Evolutionary conservation across 2,329 filamentous ascomycete genomes (phyloP).

Genomic region (Phaeosphaeriaceae sp.): DNA sequence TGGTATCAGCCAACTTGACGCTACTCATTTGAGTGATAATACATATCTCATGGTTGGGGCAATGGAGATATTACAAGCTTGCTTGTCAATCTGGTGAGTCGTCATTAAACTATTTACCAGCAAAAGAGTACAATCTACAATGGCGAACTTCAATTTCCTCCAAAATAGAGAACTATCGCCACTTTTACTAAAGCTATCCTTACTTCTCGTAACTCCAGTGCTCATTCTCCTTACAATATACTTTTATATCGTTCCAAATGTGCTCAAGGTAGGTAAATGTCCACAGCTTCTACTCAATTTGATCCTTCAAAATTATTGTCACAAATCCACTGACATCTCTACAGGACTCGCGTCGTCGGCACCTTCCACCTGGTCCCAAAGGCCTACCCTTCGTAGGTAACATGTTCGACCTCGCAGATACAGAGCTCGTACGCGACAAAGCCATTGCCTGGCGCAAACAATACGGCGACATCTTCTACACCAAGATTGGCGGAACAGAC

Average conservation of each 20-base stretch:
- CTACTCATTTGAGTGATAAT: too few relatives aligned
- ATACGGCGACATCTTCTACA: constrained; percentile 50
- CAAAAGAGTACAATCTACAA: not conserved
- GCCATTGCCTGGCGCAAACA: constrained; percentile 43
- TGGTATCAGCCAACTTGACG: not conserved
- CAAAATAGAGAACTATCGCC: constrained; percentile 4
- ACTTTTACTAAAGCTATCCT: constrained; percentile 16
- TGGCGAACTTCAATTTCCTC: constrained; percentile 17
- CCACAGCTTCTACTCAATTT: not conserved
- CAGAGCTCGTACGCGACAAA: constrained; percentile 40
- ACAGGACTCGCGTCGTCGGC: constrained; percentile 38
- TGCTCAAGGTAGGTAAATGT: constrained; percentile 28
- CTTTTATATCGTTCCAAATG: constrained; percentile 39
- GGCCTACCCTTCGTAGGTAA: constrained; percentile 51
- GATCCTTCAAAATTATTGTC: not conserved
- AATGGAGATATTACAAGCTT: too few relatives aligned
- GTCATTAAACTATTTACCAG: not conserved
- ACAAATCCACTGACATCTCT: constrained; percentile 3
- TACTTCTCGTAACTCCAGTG: constrained; percentile 22
- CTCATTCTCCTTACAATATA: constrained; percentile 31
- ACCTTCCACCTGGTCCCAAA: constrained; percentile 49
- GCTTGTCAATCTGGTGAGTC: too few relatives aligned
- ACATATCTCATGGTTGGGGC: not conserved
- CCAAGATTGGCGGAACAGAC: constrained; percentile 50
- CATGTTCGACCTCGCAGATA: constrained; percentile 46